Base-by-base conservation (phyloP, 345 rosid genomes). In the Euphorbia peplus region DNA sequence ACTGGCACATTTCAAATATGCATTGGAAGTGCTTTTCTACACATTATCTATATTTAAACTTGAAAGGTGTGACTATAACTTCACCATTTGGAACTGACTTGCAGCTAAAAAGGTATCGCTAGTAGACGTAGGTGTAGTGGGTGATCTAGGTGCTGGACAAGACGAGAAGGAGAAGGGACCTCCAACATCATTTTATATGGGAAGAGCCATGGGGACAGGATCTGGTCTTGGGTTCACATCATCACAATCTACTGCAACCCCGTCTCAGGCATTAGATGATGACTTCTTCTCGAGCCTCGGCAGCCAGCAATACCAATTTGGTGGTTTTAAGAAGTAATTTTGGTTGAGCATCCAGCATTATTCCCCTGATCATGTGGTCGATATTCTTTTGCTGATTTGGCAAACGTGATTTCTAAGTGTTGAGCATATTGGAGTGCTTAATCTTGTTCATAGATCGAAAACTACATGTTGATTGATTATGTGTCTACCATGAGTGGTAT, bases 101-200 rank as follows among this genome's bases (percentile, higher is more conserved):
- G 88, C 92, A 95, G 99, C 98, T 80, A 92, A 92, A 84, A 95
- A 90, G 75, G 95, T 87, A 46, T 90, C 96, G 9, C 84, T 95
- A 63, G 93, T 85, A 39, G 96, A 92, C 63, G 85, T 90, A 54
- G 99, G 98, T 4, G 65, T 90, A 10, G 90, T 95, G 41, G 92
- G 97, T 52, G 96, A 70, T 73, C 73, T 95, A 70, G 76, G 78
- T 41, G 90, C 79, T 37, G 75, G 77, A 35, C 67, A 75, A 8
- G 88, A 85, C 57, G 98, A 90, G 64, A 85, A 73, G 74, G 87
- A 82, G 62, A 91, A 83, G 78, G 89, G 85, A 18, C 84, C 85
- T 41, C 78, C 85, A 15, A 56, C 96, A 60, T 68, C 96, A 5
- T 77, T 84, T 72, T 82, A 85, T 76, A 86, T 87, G 90, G 98